These are phyloP conservation scores for Phytophthora idaei DNA, from an alignment of 352 stramenopile species.

Conservation along the genomic window DNA sequence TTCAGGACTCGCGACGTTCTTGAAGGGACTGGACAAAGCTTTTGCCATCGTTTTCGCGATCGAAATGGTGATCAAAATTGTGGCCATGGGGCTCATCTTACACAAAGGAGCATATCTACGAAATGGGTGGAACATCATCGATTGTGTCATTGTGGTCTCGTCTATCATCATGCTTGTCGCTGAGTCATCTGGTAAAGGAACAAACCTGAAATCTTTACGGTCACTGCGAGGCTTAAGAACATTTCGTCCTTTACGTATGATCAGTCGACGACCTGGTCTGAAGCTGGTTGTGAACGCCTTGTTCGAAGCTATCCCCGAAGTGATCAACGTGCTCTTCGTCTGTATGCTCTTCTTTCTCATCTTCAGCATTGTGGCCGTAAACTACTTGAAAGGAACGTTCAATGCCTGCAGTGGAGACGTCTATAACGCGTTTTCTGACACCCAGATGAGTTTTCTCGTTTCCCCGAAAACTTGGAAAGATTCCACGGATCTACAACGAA, in stretches of 20 bases:
- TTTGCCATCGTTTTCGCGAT: conserved; percentile 84
- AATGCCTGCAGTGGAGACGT: conserved; percentile 75
- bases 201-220: conserved; percentile 75
- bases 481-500: conserved; percentile 38
- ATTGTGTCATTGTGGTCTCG: conserved; percentile 87
- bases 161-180: conserved; percentile 76
- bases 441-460: conserved; percentile 56
- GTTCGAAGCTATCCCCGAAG: conserved; percentile 87
- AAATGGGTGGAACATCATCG: conserved; percentile 90
- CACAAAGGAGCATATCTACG: conserved; percentile 81
- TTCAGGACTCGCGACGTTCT: conserved; percentile 37
- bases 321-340: conserved; percentile 91
- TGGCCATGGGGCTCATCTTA: conserved; percentile 79
- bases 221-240: conserved; percentile 86
- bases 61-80: conserved; percentile 92
- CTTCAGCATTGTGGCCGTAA: conserved; percentile 95
- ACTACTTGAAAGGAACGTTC: conserved; percentile 93
- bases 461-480: conserved; percentile 43
- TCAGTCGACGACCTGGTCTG: conserved; percentile 83
- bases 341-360: conserved; percentile 95
- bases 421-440: conserved; percentile 48
- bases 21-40: conserved; percentile 74
- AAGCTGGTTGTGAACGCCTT: conserved; percentile 93
- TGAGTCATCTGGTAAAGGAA: conserved; percentile 45
- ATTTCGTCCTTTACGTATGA: conserved; percentile 91